Conservation (phyloP, 2,329 filamentous ascomycete genomes). For the Coniochaeta prunicola region DNA sequence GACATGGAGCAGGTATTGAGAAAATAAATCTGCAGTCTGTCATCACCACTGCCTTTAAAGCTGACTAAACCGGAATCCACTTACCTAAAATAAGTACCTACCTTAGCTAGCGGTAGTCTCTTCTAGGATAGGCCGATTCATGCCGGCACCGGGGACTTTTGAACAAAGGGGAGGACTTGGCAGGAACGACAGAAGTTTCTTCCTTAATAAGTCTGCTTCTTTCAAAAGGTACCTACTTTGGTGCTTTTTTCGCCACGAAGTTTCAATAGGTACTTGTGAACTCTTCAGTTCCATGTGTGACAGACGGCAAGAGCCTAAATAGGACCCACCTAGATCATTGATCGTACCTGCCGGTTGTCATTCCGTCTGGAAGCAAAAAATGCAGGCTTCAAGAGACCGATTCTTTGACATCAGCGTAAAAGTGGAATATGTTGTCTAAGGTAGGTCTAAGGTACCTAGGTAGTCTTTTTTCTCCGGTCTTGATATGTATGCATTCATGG, state of each 20-base stretch:
- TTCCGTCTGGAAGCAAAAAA: not conserved
- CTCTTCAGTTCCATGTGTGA: not conserved
- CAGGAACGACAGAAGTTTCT: not conserved
- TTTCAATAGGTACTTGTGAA: not conserved
- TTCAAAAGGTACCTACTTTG: too few species aligned
- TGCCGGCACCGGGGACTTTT: not conserved
- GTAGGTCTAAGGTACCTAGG: too few species aligned
- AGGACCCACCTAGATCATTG: not conserved
- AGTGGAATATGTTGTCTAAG: not conserved
- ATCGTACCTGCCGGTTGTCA: not conserved
- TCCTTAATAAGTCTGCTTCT: too few species aligned
- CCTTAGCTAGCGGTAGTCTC: not conserved
- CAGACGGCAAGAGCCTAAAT: slow-evolving; percentile 3
- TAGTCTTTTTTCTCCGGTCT: too few species aligned
- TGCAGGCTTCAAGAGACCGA: too few species aligned
- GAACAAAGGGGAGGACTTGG: not conserved
- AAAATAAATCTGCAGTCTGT: too few species aligned
- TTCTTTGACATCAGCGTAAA: not conserved
- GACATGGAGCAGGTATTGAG: too few species aligned
- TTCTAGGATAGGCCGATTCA: not conserved
- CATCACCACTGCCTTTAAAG: too few species aligned
- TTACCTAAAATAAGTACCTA: too few species aligned
- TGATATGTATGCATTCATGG: too few species aligned
- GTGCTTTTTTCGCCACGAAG: not conserved
- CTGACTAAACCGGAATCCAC: too few species aligned